Percentiles rank a stretch among this genome's conserved stretches.
phyloP scores from a whole-genome alignment of 495 filamentous ascomycete genomes.

The Tetracladium setigerum region DNA sequence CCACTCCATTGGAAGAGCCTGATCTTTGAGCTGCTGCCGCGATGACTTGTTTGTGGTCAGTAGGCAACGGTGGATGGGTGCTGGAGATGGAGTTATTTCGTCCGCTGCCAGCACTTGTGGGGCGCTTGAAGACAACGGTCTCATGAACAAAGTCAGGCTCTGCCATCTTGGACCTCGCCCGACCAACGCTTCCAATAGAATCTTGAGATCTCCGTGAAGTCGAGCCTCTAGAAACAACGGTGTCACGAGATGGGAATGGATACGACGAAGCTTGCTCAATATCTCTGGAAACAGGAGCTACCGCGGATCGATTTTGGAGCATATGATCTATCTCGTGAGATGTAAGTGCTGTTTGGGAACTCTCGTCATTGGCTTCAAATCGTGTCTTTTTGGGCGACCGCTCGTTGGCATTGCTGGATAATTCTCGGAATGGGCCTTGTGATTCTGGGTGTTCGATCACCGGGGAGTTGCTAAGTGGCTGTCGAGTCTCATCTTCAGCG shows the following conservation, averaged over 20 bases:
- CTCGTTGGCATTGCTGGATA: conserved; percentile 30
- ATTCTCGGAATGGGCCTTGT: conserved; percentile 33
- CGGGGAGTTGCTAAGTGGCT: conserved; percentile 31
- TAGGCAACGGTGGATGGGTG: conserved; percentile 66
- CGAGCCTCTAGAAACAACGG: conserved; percentile 8
- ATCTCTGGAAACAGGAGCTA: conserved; percentile 25
- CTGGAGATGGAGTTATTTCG: conserved; percentile 19
- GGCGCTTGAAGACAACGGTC: conserved; percentile 13
- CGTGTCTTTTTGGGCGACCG: conserved; percentile 26
- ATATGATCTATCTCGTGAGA: conserved; percentile 63
- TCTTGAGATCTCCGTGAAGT: conserved; percentile 23
- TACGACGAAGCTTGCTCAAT: conserved; percentile 27
- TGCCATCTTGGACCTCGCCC: conserved; percentile 14
- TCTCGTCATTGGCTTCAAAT: conserved; percentile 50
- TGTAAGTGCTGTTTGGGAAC: conserved; percentile 67
- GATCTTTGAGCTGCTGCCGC: conserved; percentile 62
- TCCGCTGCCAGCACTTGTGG: conserved; percentile 13
- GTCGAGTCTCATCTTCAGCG: conserved; percentile 48
- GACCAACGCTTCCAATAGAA: conserved; percentile 28
- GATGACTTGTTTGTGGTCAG: conserved; percentile 77
- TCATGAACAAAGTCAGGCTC: conserved; percentile 15
- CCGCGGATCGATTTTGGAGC: conserved; percentile 35
- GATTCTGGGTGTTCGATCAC: conserved; percentile 32
- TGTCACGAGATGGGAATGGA: conserved; percentile 22
- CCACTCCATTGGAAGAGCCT: conserved; percentile 12